These are phyloP conservation scores for Dunaliella sp. DNA, from an alignment of 139 green algal species.

Conservation along the genomic window DNA sequence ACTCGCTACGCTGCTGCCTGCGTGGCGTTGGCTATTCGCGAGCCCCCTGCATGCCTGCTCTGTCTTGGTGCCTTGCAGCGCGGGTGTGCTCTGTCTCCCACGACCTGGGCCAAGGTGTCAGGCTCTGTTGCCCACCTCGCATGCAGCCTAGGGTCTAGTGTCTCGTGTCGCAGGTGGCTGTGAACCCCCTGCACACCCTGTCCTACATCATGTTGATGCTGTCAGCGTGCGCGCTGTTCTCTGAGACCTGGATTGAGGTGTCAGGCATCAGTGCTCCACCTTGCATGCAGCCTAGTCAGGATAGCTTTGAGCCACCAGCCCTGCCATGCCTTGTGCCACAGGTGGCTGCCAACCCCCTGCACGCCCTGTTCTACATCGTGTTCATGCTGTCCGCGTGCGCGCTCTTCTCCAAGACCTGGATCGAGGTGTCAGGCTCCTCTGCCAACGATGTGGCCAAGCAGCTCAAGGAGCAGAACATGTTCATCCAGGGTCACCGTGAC, in stretches of 20 bases:
- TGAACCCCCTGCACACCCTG: slow-evolving; percentile 92
- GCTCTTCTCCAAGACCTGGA: slow-evolving; percentile 99
- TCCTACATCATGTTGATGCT: slow-evolving; percentile 99
- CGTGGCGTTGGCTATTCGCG: too few relatives aligned
- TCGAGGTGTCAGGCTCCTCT: slow-evolving; percentile 96
- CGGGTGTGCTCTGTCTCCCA: slow-evolving; percentile 97
- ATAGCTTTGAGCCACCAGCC: too few relatives aligned
- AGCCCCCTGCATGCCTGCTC: slow-evolving; percentile 98
- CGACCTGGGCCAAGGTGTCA: slow-evolving; percentile 99
- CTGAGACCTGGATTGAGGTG: slow-evolving; percentile 99
- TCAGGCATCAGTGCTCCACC: slow-evolving; percentile 88
- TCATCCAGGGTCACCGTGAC: slow-evolving; percentile 73
- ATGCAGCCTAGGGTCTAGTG: too few relatives aligned
- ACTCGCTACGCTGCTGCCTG: too few relatives aligned
- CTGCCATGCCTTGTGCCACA: too few relatives aligned
- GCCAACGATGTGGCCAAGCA: slow-evolving; percentile 96
- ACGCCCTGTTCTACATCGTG: slow-evolving; percentile 95
- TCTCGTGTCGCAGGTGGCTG: slow-evolving; percentile 73
- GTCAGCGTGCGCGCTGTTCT: slow-evolving; percentile 95
- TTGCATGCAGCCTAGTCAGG: too few relatives aligned
- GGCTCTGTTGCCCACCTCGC: slow-evolving; percentile 87
- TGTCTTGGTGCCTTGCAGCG: slow-evolving; percentile 94
- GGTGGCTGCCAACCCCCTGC: slow-evolving; percentile 90
- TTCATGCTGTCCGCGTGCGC: slow-evolving; percentile 98
- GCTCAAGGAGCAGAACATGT: slow-evolving; percentile 96